Base-by-base conservation (phyloP, 306 rosid species). In the Dalbergia cultrata region DNA sequence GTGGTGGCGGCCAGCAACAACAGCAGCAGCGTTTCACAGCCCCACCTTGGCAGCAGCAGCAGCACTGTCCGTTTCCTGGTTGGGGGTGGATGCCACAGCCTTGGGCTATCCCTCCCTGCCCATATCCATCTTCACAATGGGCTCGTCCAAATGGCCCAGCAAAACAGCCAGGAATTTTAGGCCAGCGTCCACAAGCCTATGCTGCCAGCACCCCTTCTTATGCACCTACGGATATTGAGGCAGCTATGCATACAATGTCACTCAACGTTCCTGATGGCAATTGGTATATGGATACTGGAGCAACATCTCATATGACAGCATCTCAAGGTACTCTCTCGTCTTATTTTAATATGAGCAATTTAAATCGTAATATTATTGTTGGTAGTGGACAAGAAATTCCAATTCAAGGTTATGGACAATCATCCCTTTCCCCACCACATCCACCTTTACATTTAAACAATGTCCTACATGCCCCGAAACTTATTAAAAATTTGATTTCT, bases 301-400 rank as follows among this genome's bases (percentile, higher is more conserved):
- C 74, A 47, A 26, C 74, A 6, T 69, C 74, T 7, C 59, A 22
- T 35, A 68, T 49, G 60, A 19, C 59, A 0, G 37, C 60, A 12
- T 69, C 44, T 21, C 74, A 22, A 69, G 59, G 43, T 69, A 69
- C 58, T 14, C 59, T 69, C 43, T 22, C 13, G 3, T 11, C 60
- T 47, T 49, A 47, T 14, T 69, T 16, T 69, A 47, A 69, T 69
- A 12, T 49, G 43, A 35, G 39, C 39, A 35, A 35, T 35, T 35
- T 35, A 69, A 47, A 69, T 8, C 4, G 9, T 22, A 45, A 68
- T 68, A 68, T 68, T 45, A 12, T 21, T 47, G 59, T 68, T 45
- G 58, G 58, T 35, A 5, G 39, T 44, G 57, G 73, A 9, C 73
- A 67, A 19, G 7, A 0, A 21, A 21, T 67, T 67, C 57, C 57